Evolutionary conservation across 129 eudicot genomes (phyloP).

Genomic region (Escallonia herrerae): DNA sequence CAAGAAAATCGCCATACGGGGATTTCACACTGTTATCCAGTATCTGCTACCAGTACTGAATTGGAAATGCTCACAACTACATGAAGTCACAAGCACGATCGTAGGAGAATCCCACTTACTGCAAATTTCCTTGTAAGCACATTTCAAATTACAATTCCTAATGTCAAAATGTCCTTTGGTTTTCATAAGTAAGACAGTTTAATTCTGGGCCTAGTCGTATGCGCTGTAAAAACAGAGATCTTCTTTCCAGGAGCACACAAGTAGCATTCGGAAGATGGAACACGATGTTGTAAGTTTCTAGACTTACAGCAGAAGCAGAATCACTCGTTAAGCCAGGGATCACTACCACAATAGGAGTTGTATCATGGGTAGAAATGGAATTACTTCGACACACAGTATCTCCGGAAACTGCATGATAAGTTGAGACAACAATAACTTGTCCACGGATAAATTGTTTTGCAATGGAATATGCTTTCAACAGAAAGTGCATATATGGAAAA

Average conservation of each 20-base stretch:
- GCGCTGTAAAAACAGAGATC: neutral
- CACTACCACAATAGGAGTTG: constrained; percentile 62
- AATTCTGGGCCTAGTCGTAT: neutral
- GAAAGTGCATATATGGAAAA: no score
- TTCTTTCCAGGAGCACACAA: neutral
- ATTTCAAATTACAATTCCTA: no score
- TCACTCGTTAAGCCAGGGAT: constrained; percentile 94
- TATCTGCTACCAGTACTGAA: no score
- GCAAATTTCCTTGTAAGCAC: no score
- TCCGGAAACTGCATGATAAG: constrained; percentile 45
- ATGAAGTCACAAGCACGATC: no score
- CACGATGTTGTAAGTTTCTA: constrained; percentile 3
- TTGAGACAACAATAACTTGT: neutral
- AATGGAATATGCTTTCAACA: no score
- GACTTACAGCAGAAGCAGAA: constrained; percentile 82
- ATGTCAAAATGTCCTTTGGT: no score
- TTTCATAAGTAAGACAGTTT: neutral
- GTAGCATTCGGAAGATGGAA: constrained; percentile 7
- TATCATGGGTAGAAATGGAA: constrained; percentile 37
- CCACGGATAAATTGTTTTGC: no score
- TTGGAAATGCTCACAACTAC: no score
- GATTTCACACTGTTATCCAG: no score
- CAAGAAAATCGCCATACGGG: no score
- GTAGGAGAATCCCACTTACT: no score
- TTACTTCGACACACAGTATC: constrained; percentile 23